Base-by-base conservation (phyloP, 1,284 basidiomycete species). In the Rhizoctonia solani region DNA sequence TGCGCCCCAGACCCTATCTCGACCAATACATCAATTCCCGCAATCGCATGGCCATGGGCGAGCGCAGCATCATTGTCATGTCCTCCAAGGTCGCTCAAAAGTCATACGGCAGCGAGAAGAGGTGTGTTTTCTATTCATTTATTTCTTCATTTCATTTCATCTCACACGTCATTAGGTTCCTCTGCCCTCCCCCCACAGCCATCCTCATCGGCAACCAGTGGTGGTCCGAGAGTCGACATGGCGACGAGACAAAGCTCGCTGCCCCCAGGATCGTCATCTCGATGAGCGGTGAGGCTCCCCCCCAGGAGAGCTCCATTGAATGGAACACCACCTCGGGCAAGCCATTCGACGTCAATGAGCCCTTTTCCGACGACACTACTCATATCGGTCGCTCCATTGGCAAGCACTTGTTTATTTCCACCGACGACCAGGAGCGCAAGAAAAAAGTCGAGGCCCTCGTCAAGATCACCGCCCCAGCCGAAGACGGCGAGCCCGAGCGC, bases 81-180 rank as follows among this genome's bases (percentile, higher is more conserved):
- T 95, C 93, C 25, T 93, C 92, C 76, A 94, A 92, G 75, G 94
- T 98, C 42, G 96, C 93, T 1, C 96, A 98, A 80, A 97, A 98
- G 77, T 94, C 92, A 19, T 98, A 98, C 75, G 95, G 94, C 42
- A 94, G 89, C 11, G 95, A 98, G 78, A 97, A 98, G 78, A 86
- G 95, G 83, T 90, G 71, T 65, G 81, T 71, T 39, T 46, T 34
- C 29, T 34, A 39, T 50, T 53, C 32, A 54, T 59, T 49, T 21
- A 29, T 41, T 29, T 37, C 58, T n/a, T 25, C 13, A 25, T 55
- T 67, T 55, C 66, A 55, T 52, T 66, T 32, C 14, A n/a, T 47
- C 27, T n/a, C 69, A n/a, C n/a, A n/a, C n/a, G n/a, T n/a, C n/a
- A n/a, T n/a, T n/a, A 83, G 89, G 54, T 98, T 98, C 83, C 84